A percentile compares a stretch with the other conserved stretches of the same genome.
These are phyloP conservation scores for Eurotiales sp. DNA, from an alignment of 2,329 filamentous ascomycete genomes.

Conservation along the genomic window DNA sequence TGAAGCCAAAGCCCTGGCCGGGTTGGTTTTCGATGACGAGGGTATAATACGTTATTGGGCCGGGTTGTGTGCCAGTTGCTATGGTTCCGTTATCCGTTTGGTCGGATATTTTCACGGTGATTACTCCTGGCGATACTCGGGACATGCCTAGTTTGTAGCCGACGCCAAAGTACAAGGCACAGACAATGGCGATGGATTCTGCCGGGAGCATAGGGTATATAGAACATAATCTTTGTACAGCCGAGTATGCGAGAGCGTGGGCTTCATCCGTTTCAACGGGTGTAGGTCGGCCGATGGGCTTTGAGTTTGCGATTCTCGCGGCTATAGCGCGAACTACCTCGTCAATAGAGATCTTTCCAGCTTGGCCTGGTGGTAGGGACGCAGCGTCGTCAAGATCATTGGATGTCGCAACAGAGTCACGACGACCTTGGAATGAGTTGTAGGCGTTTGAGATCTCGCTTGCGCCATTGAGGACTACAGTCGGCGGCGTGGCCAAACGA, in stretches of 20 bases:
- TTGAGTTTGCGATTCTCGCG: constrained; percentile 28
- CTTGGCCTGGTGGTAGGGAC: constrained; percentile 23
- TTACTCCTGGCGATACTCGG: constrained; percentile 20
- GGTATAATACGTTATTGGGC: constrained; percentile 6
- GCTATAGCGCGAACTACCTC: constrained; percentile 31
- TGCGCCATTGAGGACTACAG: constrained; percentile 37
- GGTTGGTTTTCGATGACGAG: constrained; percentile 8
- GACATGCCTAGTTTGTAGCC: constrained; percentile 32
- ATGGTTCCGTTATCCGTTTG: constrained; percentile 3
- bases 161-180: constrained; percentile 35
- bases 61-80: neutral
- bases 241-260: constrained; percentile 26
- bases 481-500: constrained; percentile 41
- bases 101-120: constrained; percentile 26
- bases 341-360: constrained; percentile 24
- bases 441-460: constrained; percentile 6
- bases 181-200: constrained; percentile 22
- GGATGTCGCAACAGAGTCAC: constrained; percentile 12
- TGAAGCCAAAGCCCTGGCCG: constrained; percentile 8
- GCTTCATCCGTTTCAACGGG: constrained; percentile 31
- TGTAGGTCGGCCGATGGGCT: constrained; percentile 23
- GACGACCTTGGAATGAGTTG: constrained; percentile 5
- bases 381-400: constrained; percentile 20
- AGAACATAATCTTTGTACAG: constrained; percentile 28
- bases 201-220: constrained; percentile 27